A percentile compares a stretch with the other conserved stretches of the same genome.
Evolutionary conservation across 2,329 filamentous ascomycete species (phyloP).

Genomic region (Colletotrichum theobromicola): DNA sequence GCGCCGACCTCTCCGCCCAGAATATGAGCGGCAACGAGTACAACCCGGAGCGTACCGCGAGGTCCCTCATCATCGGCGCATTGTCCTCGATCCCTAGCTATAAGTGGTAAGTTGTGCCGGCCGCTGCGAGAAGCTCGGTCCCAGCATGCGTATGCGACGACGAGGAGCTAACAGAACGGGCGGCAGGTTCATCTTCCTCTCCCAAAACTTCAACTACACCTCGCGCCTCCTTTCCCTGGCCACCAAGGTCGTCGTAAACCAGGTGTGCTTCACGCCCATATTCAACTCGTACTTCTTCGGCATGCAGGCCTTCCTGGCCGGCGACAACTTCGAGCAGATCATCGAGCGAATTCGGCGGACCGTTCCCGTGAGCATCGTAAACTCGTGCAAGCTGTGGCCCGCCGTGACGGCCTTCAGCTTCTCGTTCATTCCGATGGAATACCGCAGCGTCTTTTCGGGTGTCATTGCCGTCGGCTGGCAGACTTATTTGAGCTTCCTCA

Average conservation of each 20-base stretch:
- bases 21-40: slow-evolving; percentile 68
- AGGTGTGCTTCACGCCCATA: slow-evolving; percentile 78
- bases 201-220: slow-evolving; percentile 81
- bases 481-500: slow-evolving; percentile 85
- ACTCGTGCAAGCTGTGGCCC: slow-evolving; percentile 89
- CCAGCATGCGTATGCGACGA: neutral
- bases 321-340: slow-evolving; percentile 67
- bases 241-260: slow-evolving; percentile 82
- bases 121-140: neutral
- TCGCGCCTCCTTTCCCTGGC: slow-evolving; percentile 74
- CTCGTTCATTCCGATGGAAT: slow-evolving; percentile 80
- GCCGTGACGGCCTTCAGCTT: slow-evolving; percentile 87
- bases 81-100: slow-evolving; percentile 79
- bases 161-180: neutral
- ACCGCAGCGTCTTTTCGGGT: slow-evolving; percentile 80
- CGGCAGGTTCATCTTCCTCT: slow-evolving; percentile 78
- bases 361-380: slow-evolving; percentile 77
- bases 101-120: slow-evolving; percentile 66
- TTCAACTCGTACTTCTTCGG: slow-evolving; percentile 88
- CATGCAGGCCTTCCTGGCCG: slow-evolving; percentile 76
- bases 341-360: slow-evolving; percentile 75
- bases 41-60: slow-evolving; percentile 70
- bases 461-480: slow-evolving; percentile 89
- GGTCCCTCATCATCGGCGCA: slow-evolving; percentile 77
- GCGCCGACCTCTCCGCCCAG: slow-evolving; percentile 81